Percentiles rank a stretch among this genome's conserved stretches.
phyloP scores from a whole-genome alignment of 2,329 filamentous ascomycete genomes.

The Calonectria henricotiae region DNA sequence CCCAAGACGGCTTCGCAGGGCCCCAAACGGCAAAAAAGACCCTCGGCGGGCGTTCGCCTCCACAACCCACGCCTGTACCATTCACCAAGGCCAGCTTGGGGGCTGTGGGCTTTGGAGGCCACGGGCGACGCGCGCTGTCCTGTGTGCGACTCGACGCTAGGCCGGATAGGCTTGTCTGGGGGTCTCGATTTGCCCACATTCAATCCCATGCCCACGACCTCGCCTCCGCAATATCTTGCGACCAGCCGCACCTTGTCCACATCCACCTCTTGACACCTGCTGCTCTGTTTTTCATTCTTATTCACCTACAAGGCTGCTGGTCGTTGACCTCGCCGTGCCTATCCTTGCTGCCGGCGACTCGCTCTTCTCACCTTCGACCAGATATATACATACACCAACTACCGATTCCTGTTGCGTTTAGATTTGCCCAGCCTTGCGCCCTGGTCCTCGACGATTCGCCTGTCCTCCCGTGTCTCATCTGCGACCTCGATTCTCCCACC shows the following conservation, averaged over 20 bases:
- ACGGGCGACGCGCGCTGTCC: constrained; percentile 41
- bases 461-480: constrained; percentile 18
- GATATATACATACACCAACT: neutral
- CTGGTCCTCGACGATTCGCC: constrained; percentile 21
- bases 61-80: constrained; percentile 35
- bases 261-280: constrained; percentile 46
- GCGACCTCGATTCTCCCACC: constrained; percentile 14
- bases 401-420: neutral
- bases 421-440: constrained; percentile 1
- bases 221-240: constrained; percentile 55
- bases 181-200: constrained; percentile 50
- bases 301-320: constrained; percentile 4
- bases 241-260: constrained; percentile 50
- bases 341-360: neutral
- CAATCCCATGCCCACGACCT: constrained; percentile 39
- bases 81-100: constrained; percentile 37
- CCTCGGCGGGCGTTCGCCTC: constrained; percentile 42
- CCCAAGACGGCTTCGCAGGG: constrained; percentile 22
- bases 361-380: neutral
- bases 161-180: constrained; percentile 44
- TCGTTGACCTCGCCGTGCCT: constrained; percentile 1
- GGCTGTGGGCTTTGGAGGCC: constrained; percentile 44
- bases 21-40: constrained; percentile 41
- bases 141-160: constrained; percentile 46
- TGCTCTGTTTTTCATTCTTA: constrained; percentile 31